Conservation (phyloP, 257 asterid species). For the Osmanthus fragrans region DNA sequence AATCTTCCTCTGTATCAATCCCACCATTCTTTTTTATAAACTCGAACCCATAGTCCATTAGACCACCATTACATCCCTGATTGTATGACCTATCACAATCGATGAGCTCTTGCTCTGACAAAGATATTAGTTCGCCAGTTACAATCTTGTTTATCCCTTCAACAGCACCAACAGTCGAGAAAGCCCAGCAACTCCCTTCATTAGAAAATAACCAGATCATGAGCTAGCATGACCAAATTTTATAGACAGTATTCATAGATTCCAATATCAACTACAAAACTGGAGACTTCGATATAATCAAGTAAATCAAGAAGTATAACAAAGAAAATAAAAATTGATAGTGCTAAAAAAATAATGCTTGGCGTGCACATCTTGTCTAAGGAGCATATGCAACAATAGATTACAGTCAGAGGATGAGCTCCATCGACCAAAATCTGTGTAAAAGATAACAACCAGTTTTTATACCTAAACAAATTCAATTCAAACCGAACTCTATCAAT, state of each 20-base stretch:
- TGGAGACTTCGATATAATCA: slow-evolving; percentile 8
- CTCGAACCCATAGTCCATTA: slow-evolving; percentile 79
- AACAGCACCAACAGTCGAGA: slow-evolving; percentile 79
- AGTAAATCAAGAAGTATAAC: neutral
- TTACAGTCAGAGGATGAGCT: too few relatives aligned
- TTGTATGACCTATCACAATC: slow-evolving; percentile 68
- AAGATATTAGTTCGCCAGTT: slow-evolving; percentile 53
- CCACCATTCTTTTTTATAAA: slow-evolving; percentile 79
- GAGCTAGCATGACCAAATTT: slow-evolving; percentile 6
- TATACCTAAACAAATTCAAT: too few relatives aligned
- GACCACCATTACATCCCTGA: slow-evolving; percentile 90
- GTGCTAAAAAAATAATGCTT: neutral
- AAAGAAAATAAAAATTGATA: neutral
- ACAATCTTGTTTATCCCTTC: slow-evolving; percentile 85
- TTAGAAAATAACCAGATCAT: slow-evolving; percentile 10
- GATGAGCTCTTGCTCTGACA: slow-evolving; percentile 89
- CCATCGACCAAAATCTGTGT: too few relatives aligned
- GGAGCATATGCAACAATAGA: neutral
- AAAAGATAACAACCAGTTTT: too few relatives aligned
- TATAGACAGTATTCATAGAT: slow-evolving; percentile 10
- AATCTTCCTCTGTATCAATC: slow-evolving; percentile 74
- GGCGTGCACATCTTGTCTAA: neutral
- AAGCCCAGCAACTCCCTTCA: slow-evolving; percentile 99
- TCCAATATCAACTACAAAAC: slow-evolving; percentile 19
- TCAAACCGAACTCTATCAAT: too few relatives aligned